Base-by-base conservation (phyloP, 441 rosid genomes). In the Croton laevigatus region DNA sequence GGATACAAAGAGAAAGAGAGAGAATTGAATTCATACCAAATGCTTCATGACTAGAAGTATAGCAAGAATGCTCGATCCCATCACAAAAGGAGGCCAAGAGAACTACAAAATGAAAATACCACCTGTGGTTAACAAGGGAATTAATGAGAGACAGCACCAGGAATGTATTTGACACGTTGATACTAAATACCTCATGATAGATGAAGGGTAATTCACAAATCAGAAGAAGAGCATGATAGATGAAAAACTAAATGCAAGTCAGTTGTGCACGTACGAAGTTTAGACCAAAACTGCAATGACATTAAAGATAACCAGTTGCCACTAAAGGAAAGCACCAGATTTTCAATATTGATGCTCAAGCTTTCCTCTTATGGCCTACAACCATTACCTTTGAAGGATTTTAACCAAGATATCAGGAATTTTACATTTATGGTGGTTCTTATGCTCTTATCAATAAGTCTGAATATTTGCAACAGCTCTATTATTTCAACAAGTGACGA, bases 31-130 rank as follows among this genome's bases (percentile, higher is more conserved):
- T 36, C 81, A 67, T 87, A 94, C 99, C 95, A 95, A 78, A 75
- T 88, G 95, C 81, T 93, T 95, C 97, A 93, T 95, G 78, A 85
- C 76, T 80, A 83, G 86, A 73, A 95, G 87, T 76, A 88, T 76
- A 8, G 86, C 86, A 67, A 95, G 97, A 77, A 91, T 87, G 78
- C 76, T 49, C 69, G 90, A 93, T 81, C 99, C 99, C 98, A 89
- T 84, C 73, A 93, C 85, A 82, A 95, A 95, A 71, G 99, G 99
- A 64, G 97, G 97, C 99, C 99, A 95, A 0, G 86, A 86, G 83
- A 95, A 95, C 99, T 93, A 80, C 94, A 89, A 88, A 86, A 88
- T 60, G 75, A 87, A 87, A 84, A 85, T 37, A 83, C 65, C 72
- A 79, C 82, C 86, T 83, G 85, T 77, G 73, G 84, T 83, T 81